Evolutionary conservation across 1,284 basidiomycete species (phyloP).

Genomic region (Sanghuangporus baumii): DNA sequence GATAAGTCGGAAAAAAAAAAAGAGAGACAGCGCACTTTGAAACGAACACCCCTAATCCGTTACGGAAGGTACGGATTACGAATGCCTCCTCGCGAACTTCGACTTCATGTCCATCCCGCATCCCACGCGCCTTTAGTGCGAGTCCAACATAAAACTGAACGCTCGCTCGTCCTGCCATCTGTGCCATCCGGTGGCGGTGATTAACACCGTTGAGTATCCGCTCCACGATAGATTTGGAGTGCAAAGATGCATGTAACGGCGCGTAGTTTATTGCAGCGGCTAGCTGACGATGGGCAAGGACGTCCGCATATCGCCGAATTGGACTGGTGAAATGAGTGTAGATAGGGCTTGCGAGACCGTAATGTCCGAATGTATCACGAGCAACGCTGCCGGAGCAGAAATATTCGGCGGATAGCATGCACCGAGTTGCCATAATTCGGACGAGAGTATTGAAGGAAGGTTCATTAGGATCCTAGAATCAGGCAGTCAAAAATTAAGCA

Average conservation of each 20-base stretch:
- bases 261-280: slow-evolving; percentile 85
- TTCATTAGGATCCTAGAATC: slow-evolving; percentile 63
- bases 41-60: slow-evolving; percentile 95
- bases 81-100: slow-evolving; percentile 82
- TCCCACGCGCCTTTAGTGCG: slow-evolving; percentile 72
- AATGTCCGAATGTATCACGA: slow-evolving; percentile 92
- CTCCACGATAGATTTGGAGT: slow-evolving; percentile 89
- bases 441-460: slow-evolving; percentile 97
- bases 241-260: slow-evolving; percentile 81
- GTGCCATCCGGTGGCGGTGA: slow-evolving; percentile 89
- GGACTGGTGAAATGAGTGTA: slow-evolving; percentile 99
- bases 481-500: background rate
- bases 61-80: slow-evolving; percentile 91
- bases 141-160: slow-evolving; percentile 98
- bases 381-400: slow-evolving; percentile 94
- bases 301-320: slow-evolving; percentile 91
- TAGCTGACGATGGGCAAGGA: slow-evolving; percentile 92
- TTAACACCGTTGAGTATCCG: slow-evolving; percentile 86
- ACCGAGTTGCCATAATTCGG: slow-evolving; percentile 97
- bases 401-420: slow-evolving; percentile 98
- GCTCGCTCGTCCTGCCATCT: slow-evolving; percentile 93
- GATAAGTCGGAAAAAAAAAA: background rate
- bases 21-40: slow-evolving; percentile 60
- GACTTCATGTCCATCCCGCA: slow-evolving; percentile 35
- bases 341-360: slow-evolving; percentile 93